Conservation (phyloP, 805 yeast genomes). For the Cyberlindnera xylosilytica region DNA sequence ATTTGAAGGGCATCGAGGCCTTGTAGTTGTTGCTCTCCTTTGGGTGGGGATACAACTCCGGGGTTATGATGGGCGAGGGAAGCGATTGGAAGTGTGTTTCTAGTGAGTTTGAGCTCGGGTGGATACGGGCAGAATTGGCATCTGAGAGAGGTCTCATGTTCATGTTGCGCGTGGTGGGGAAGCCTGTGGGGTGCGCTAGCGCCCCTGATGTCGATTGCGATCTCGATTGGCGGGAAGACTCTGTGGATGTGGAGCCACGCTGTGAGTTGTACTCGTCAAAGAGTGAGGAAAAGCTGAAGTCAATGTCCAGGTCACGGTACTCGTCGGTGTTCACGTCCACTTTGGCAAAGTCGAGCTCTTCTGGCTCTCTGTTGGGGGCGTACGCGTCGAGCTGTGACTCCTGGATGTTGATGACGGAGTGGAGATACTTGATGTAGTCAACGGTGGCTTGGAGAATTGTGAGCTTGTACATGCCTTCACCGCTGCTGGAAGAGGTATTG, state of each 20-base stretch:
- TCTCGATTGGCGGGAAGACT: not conserved
- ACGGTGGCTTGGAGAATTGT: conserved; percentile 82
- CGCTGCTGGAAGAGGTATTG: conserved; percentile 24
- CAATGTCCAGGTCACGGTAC: conserved; percentile 57
- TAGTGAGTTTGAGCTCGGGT: too few species aligned
- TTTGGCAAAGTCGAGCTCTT: conserved; percentile 41
- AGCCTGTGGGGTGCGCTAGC: conserved; percentile 3
- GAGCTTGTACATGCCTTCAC: conserved; percentile 73
- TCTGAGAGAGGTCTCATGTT: not conserved
- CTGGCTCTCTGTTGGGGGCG: conserved; percentile 19
- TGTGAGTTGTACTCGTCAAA: conserved; percentile 16
- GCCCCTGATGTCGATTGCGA: conserved; percentile 15
- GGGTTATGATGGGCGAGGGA: conserved; percentile 28
- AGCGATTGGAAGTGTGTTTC: conserved; percentile 13
- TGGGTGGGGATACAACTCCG: conserved; percentile 23
- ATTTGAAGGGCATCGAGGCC: conserved; percentile 7
- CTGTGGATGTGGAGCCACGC: not conserved
- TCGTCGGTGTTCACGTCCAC: conserved; percentile 56
- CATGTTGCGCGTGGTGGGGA: not conserved
- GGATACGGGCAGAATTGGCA: too few species aligned
- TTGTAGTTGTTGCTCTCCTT: conserved; percentile 1
- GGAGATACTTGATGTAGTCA: conserved; percentile 71
- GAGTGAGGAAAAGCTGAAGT: conserved; percentile 43
- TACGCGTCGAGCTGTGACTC: conserved; percentile 38
- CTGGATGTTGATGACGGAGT: conserved; percentile 52